Base-by-base conservation (phyloP, 192 early-diverging fungal species). In the Pilobolus umbonatus region DNA sequence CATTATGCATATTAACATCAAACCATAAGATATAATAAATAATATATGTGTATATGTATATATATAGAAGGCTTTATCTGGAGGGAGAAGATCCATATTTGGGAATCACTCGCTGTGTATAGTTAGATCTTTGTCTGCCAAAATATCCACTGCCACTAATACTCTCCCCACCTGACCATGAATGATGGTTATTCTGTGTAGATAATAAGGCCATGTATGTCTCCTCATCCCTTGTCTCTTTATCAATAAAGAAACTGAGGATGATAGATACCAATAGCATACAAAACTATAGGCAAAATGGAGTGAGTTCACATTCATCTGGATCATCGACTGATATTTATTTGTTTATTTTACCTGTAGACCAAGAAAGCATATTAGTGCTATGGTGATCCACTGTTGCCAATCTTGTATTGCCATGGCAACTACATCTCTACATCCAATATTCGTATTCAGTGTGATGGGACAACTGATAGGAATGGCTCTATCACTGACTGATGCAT, bases 221-320 rank as follows among this genome's bases (percentile, higher is more conserved):
- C 28, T 59, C 57, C 24, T 59, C 57, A 48, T 59, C 57, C 28
- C 32, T 46, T 35, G 45, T 47, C 9, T 59, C 57, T 28, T 34
- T 31, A 12, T 59, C 57, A 30, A 59, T 59, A 24, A 59, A 24
- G 15, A 48, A n/a, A 22, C 39, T 47, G 17, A 59, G 45, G 15
- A 59, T n/a, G n/a, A 59, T 31, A 12, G 44, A 44, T 32, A 46
- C 24, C 14, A 59, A 30, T 26, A 59, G 36, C 22, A 45, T 21
- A 48, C 47, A 24, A 4, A 59, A 59, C 57, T 57, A 15, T 10
- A 38, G 7, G 24, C 39, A 26, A 4, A 21, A 36, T 32, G 3
- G 9, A 14, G 11, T 26, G 1, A 15, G 14, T 15, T 24, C 0
- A 30, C 6, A 7, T 30, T n/a, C 9, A 31, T 9, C 19, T 59